These are phyloP conservation scores for Pluteus cervinus DNA, from an alignment of 768 basidiomycete species.

Conservation along the genomic window DNA sequence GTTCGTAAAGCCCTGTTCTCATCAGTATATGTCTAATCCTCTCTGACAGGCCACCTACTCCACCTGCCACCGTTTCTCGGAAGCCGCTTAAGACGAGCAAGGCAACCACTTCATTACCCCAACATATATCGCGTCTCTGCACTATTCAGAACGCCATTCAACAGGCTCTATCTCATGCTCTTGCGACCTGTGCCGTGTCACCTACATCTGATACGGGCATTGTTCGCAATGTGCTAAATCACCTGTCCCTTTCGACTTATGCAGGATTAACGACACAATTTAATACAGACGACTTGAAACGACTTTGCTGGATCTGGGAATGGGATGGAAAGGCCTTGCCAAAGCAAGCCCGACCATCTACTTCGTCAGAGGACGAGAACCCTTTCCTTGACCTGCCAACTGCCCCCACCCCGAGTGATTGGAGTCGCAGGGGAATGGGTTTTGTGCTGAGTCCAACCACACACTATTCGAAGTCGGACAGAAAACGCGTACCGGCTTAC, in stretches of 20 bases:
- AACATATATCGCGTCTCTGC: slow-evolving; percentile 55
- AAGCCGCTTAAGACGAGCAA: slow-evolving; percentile 14
- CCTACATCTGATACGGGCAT: slow-evolving; percentile 72
- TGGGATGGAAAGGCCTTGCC: slow-evolving; percentile 59
- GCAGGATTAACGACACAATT: slow-evolving; percentile 60
- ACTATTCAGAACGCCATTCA: slow-evolving; percentile 66
- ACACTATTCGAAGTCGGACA: slow-evolving; percentile 60
- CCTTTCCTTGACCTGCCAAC: slow-evolving; percentile 53
- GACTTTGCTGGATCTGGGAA: slow-evolving; percentile 87
- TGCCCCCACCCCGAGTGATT: slow-evolving; percentile 45
- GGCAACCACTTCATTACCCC: slow-evolving; percentile 34
- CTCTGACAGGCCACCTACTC: slow-evolving; percentile 47
- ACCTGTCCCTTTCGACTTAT: slow-evolving; percentile 65
- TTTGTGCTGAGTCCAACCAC: slow-evolving; percentile 67
- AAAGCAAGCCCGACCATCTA: slow-evolving; percentile 3
- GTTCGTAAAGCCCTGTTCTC: slow-evolving; percentile 28
- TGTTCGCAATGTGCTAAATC: slow-evolving; percentile 73
- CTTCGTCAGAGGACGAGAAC: slow-evolving; percentile 46
- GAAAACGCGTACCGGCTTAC: slow-evolving; percentile 71
- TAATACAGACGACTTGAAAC: slow-evolving; percentile 60
- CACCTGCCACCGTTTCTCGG: slow-evolving; percentile 43
- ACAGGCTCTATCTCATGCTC: slow-evolving; percentile 78
- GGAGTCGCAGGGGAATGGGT: slow-evolving; percentile 79
- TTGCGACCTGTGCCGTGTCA: slow-evolving; percentile 77
- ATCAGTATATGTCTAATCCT: slow-evolving; percentile 4